Evolutionary conservation across 345 rosid genomes (phyloP).

Genomic region (Corchorus capsularis): DNA sequence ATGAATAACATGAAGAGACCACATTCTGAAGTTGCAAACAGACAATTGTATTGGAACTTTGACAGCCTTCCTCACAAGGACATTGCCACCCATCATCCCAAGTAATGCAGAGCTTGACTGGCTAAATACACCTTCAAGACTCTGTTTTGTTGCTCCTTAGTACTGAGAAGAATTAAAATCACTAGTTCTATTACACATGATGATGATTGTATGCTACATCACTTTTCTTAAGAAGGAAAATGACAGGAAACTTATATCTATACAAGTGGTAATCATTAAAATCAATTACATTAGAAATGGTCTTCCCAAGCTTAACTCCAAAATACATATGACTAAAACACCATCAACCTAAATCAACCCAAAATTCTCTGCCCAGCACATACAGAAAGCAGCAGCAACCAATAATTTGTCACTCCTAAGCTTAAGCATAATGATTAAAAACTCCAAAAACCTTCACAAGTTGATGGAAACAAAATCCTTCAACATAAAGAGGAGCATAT

Average conservation of each 20-base stretch:
- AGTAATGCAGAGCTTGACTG: neutral
- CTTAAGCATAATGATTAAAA: neutral
- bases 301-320: neutral
- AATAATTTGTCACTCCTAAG: neutral
- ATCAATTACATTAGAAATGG: neutral
- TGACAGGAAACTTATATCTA: neutral
- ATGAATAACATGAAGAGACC: neutral
- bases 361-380: slow-evolving; percentile 9
- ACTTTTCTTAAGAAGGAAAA: neutral
- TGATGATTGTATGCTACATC: neutral
- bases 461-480: slow-evolving; percentile 1
- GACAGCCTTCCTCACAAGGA: neutral
- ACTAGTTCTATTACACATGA: neutral
- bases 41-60: neutral
- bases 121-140: neutral
- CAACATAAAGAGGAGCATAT: neutral
- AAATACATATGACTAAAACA: slow-evolving; percentile 2
- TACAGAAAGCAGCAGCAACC: neutral
- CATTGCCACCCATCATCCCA: slow-evolving; percentile 4
- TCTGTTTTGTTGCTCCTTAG: neutral
- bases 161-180: neutral
- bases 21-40: neutral
- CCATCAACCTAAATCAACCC: slow-evolving; percentile 2
- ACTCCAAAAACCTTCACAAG: neutral
- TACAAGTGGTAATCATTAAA: neutral